Conservation (phyloP, 768 basidiomycete genomes). For the Cystobasidium onofrii region DNA sequence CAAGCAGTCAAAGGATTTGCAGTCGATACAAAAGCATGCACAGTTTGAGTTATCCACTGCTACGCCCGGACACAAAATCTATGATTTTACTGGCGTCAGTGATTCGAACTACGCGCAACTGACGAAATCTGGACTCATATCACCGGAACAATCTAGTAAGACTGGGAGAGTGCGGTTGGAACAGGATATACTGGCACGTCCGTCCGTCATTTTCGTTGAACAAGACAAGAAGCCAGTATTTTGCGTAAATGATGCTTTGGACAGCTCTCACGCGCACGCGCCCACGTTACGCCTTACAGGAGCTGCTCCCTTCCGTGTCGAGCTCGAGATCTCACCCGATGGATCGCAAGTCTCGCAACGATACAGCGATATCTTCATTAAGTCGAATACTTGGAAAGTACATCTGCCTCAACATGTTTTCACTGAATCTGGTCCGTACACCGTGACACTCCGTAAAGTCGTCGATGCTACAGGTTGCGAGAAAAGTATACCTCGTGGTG, state of each 20-base stretch:
- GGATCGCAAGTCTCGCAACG: slow-evolving; percentile 61
- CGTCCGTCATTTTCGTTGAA: slow-evolving; percentile 34
- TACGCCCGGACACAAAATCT: slow-evolving; percentile 36
- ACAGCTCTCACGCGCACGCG: slow-evolving; percentile 34
- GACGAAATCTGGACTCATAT: slow-evolving; percentile 19
- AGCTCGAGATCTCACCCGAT: slow-evolving; percentile 62
- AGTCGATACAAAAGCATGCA: slow-evolving; percentile 38
- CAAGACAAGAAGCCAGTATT: slow-evolving; percentile 33
- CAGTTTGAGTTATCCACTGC: slow-evolving; percentile 39
- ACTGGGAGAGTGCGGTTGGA: slow-evolving; percentile 32
- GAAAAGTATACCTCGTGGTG: slow-evolving; percentile 51
- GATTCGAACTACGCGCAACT: slow-evolving; percentile 38
- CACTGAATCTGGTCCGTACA: slow-evolving; percentile 69
- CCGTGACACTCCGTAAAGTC: slow-evolving; percentile 67
- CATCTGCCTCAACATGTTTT: slow-evolving; percentile 60
- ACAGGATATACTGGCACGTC: slow-evolving; percentile 40
- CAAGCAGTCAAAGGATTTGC: slow-evolving; percentile 25
- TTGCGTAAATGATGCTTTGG: slow-evolving; percentile 40
- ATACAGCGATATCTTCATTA: slow-evolving; percentile 52
- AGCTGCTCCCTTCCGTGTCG: slow-evolving; percentile 72
- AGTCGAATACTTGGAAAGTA: slow-evolving; percentile 59
- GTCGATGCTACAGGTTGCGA: slow-evolving; percentile 74
- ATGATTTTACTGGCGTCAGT: slow-evolving; percentile 38
- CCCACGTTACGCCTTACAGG: slow-evolving; percentile 71
- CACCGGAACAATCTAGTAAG: slow-evolving; percentile 12